Conservation (phyloP, 495 filamentous ascomycete genomes). For the Neurospora sublineolata region DNA sequence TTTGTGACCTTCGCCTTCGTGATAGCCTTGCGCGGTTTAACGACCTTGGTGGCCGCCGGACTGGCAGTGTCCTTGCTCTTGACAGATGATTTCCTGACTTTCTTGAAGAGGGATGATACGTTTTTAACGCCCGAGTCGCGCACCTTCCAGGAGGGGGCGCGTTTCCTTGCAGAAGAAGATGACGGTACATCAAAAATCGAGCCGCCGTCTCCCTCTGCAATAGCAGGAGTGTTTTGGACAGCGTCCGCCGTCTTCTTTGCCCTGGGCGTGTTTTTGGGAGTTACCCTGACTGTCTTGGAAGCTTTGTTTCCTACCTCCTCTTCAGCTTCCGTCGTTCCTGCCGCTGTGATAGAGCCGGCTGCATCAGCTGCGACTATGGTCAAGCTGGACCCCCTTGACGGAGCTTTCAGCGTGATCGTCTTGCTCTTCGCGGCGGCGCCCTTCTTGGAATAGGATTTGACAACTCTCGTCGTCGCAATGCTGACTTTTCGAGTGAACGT, state of each 20-base stretch:
- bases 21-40: neutral
- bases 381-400: conserved; percentile 10
- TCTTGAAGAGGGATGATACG: neutral
- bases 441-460: conserved; percentile 22
- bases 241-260: conserved; percentile 1
- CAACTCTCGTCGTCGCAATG: conserved; percentile 9
- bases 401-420: neutral
- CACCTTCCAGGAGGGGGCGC: conserved; percentile 8
- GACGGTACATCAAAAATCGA: neutral
- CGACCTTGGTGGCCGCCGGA: neutral
- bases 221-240: neutral
- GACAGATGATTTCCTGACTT: neutral
- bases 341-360: neutral
- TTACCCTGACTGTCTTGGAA: conserved; percentile 1
- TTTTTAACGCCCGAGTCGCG: neutral
- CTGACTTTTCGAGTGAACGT: conserved; percentile 4
- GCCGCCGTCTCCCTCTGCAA: neutral
- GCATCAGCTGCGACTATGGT: conserved; percentile 16
- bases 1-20: neutral
- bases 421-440: conserved; percentile 9
- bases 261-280: conserved; percentile 7
- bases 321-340: conserved; percentile 1
- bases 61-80: neutral
- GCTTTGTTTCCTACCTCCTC: neutral
- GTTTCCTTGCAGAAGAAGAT: conserved; percentile 5